phyloP scores from a whole-genome alignment of 345 rosid genomes.

The Excoecaria cochinchinensis region DNA sequence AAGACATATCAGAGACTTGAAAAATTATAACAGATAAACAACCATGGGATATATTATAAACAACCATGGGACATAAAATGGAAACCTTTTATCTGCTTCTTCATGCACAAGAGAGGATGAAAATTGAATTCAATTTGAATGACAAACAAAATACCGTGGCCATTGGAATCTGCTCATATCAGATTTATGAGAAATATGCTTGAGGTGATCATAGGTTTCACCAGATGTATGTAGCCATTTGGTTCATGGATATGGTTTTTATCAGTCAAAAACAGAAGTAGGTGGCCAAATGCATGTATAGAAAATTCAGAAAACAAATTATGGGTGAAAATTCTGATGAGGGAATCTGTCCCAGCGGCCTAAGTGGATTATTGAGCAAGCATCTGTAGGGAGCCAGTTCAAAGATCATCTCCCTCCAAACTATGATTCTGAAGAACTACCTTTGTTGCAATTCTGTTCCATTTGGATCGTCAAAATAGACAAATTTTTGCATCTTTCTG shows the following conservation, averaged over 20 bases:
- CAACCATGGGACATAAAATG: neutral
- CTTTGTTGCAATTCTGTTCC: neutral
- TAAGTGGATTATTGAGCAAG: neutral
- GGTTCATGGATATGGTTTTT: neutral
- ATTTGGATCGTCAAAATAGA: neutral
- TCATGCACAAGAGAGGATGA: neutral
- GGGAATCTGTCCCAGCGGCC: neutral
- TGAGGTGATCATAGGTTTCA: too few relatives aligned
- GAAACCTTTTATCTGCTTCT: neutral
- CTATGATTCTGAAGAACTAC: neutral
- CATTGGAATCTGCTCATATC: neutral
- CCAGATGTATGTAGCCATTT: neutral
- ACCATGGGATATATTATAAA: neutral
- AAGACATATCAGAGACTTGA: neutral
- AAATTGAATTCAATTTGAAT: neutral
- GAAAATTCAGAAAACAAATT: conserved; percentile 1
- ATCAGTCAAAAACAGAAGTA: neutral
- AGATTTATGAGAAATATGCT: neutral
- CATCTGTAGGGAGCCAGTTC: neutral
- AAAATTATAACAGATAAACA: neutral
- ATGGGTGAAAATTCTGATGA: neutral
- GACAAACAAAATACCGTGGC: neutral
- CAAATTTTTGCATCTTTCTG: too few relatives aligned
- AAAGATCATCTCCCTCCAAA: neutral
- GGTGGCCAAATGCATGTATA: neutral